phyloP scores from a whole-genome alignment of 208 protist genomes.

The Jaenimonas drosophilae region DNA sequence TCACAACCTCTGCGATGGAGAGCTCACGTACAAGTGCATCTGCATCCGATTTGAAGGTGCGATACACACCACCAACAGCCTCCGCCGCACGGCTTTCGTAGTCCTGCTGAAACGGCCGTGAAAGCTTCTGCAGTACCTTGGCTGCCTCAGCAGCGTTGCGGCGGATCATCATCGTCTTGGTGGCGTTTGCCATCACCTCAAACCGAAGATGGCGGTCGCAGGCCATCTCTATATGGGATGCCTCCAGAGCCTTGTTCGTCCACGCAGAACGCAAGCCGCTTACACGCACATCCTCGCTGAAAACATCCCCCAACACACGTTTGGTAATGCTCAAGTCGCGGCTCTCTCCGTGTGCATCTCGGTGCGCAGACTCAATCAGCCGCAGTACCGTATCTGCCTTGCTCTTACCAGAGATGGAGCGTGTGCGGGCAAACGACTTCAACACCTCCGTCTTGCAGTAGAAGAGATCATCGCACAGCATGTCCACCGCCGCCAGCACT shows the following conservation, averaged over 20 bases:
- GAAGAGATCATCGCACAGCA: slow-evolving; percentile 84
- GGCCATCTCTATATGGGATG: slow-evolving; percentile 82
- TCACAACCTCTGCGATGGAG: slow-evolving; percentile 49
- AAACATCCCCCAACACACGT: slow-evolving; percentile 72
- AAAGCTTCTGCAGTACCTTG: slow-evolving; percentile 58
- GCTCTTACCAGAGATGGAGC: slow-evolving; percentile 17
- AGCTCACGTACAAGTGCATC: slow-evolving; percentile 52
- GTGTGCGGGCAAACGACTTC: slow-evolving; percentile 61
- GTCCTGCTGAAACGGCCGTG: slow-evolving; percentile 70
- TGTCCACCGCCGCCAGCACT: slow-evolving; percentile 60
- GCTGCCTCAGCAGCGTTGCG: slow-evolving; percentile 43
- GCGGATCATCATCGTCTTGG: slow-evolving; percentile 75
- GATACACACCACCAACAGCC: slow-evolving; percentile 69
- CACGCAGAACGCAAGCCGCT: slow-evolving; percentile 71
- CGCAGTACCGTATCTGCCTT: slow-evolving; percentile 74
- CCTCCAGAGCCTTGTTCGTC: slow-evolving; percentile 84
- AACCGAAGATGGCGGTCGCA: slow-evolving; percentile 63
- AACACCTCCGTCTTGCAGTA: slow-evolving; percentile 81
- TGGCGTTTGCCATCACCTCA: slow-evolving; percentile 66
- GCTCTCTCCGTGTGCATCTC: slow-evolving; percentile 77
- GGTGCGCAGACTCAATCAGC: slow-evolving; percentile 58
- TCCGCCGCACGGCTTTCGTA: slow-evolving; percentile 39
- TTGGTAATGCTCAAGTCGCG: slow-evolving; percentile 62
- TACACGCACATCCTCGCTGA: slow-evolving; percentile 71
- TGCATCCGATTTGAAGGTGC: slow-evolving; percentile 58